Percentiles rank a stretch among this genome's conserved stretches.
Evolutionary conservation across 176 grass and related monocot genomes (phyloP).

Genomic region (sorghum (Sorghum bicolor)): DNA sequence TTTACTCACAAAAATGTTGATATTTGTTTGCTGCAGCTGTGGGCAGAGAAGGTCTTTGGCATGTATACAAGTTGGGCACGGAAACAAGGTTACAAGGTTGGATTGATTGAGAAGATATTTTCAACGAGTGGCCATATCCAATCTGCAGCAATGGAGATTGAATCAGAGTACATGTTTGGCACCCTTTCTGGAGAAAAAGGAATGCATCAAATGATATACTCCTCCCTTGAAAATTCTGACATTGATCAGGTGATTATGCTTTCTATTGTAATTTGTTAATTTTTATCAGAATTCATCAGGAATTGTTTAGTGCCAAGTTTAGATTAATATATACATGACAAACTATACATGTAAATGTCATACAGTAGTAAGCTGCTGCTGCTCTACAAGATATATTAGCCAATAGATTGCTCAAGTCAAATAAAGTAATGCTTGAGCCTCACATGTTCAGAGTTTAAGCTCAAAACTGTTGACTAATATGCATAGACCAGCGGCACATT

Average conservation of each 20-base stretch:
- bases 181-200: constrained; percentile 93
- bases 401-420: not conserved
- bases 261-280: constrained; percentile 13
- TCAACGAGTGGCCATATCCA: constrained; percentile 41
- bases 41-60: constrained; percentile 68
- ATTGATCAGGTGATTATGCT: constrained; percentile 56
- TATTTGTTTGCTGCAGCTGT: constrained; percentile 42
- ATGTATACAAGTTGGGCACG: constrained; percentile 86
- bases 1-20: not conserved
- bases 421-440: not conserved
- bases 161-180: constrained; percentile 91
- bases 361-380: not conserved
- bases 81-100: constrained; percentile 71
- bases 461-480: not conserved
- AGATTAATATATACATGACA: not conserved
- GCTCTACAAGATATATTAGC: not conserved
- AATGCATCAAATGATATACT: constrained; percentile 66
- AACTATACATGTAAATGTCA: not conserved
- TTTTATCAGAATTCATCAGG: not conserved
- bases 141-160: constrained; percentile 64
- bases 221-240: constrained; percentile 37
- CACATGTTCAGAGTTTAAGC: not conserved
- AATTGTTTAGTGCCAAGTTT: not conserved
- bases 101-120: constrained; percentile 52
- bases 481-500: not conserved